Evolutionary conservation across 225 moss, liverwort and hornwort genomes (phyloP), one percentile per base, ranked within the genome.

Genomic region (Neckera pumila): DNA sequence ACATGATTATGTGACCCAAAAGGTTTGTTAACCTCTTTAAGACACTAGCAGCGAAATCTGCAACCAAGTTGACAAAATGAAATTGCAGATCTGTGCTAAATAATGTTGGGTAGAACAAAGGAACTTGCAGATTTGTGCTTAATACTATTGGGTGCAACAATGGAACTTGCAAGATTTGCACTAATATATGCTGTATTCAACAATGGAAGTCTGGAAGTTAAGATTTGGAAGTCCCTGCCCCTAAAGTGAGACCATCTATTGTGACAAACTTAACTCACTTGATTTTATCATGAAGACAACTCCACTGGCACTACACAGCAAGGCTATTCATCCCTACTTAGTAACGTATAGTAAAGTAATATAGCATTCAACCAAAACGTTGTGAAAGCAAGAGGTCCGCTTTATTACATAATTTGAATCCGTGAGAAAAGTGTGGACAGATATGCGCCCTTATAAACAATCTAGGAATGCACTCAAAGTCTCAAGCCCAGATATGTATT

Each of bases 331-430:
- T 84, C 79, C 30, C 78, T 67, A 38, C 11, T 17, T 17, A 17
- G 38, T n/a, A 63, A 54, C 36, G 9, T 54, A 14, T 11, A 49
- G 11, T 54, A 64, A 18, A 43, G 12, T 38, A 84, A 79, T 36
- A 27, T 5, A 62, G 54, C 69, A 82, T 65, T 64, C 72, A 38
- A 62, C 31, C n/a, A 86, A 31, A 64, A 74, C 33, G 30, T 47
- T 56, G 54, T 69, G 74, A 87, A 85, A 87, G 90, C 85, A 91
- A 80, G 85, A 83, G 69, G 70, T 84, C 76, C 89, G 89, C 90
- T 93, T 92, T 92, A 90, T 92, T 93, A 89, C 86, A 76, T 87
- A 87, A 82, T 87, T 89, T 80, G 60, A 85, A 85, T 80, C 85
- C 79, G 84, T 89, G 90, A 91, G 89, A 89, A 88, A 92, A 85